These are phyloP conservation scores for Picochlorum sp. DNA, from an alignment of 139 green algal species.

Conservation along the genomic window DNA sequence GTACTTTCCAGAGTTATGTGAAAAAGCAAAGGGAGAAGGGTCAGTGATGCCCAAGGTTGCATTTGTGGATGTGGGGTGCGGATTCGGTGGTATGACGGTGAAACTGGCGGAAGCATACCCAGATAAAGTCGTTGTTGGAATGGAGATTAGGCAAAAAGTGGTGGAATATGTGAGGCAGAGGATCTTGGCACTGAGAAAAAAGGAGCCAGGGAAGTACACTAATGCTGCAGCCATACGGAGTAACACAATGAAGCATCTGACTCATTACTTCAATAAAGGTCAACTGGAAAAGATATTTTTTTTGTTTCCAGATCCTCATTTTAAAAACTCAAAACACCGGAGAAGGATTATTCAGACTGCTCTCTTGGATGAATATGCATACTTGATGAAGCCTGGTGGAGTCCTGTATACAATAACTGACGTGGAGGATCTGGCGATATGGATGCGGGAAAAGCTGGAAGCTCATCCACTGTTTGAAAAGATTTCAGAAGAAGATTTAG, in stretches of 20 bases:
- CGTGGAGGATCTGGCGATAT: constrained; percentile 73
- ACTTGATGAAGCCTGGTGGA: constrained; percentile 69
- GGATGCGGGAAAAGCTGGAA: constrained; percentile 72
- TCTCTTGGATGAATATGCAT: constrained; percentile 90
- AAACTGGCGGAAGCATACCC: constrained; percentile 76
- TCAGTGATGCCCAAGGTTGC: background rate
- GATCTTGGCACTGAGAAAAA: constrained; percentile 56
- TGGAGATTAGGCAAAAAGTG: constrained; percentile 95
- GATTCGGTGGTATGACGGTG: constrained; percentile 92
- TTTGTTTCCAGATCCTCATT: constrained; percentile 92
- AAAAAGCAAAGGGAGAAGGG: constrained; percentile 1
- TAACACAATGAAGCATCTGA: constrained; percentile 93
- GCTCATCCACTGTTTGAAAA: constrained; percentile 76
- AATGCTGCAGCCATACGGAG: constrained; percentile 78
- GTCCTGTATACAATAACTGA: constrained; percentile 88
- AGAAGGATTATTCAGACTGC: constrained; percentile 82
- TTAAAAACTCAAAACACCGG: constrained; percentile 67
- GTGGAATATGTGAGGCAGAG: constrained; percentile 83
- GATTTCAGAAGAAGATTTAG: constrained; percentile 72
- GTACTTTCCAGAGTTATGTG: constrained; percentile 19
- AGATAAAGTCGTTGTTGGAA: constrained; percentile 83
- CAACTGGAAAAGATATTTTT: constrained; percentile 98
- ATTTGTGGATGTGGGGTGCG: constrained; percentile 93
- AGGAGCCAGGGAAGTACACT: constrained; percentile 40
- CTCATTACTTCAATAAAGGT: constrained; percentile 89